Conservation (phyloP, 257 asterid genomes). For the Nicotiana sylvestris region DNA sequence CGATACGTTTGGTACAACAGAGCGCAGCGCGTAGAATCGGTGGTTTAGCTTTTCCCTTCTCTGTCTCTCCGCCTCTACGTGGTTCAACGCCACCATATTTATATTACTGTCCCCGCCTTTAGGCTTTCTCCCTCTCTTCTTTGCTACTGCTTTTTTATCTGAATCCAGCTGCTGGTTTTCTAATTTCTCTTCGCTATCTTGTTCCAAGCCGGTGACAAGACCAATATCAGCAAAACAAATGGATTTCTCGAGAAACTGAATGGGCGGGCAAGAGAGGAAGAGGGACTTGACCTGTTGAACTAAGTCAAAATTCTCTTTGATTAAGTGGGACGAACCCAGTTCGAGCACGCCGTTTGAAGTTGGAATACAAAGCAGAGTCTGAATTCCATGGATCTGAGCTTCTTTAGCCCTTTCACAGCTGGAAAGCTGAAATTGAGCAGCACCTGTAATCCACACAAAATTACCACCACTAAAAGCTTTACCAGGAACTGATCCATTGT, state of each 20-base stretch:
- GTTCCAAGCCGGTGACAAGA: conserved; percentile 11
- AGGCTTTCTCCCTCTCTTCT: conserved; percentile 69
- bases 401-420: conserved; percentile 65
- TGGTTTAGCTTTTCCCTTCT: conserved; percentile 84
- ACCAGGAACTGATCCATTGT: conserved; percentile 45
- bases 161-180: conserved; percentile 20
- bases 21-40: conserved; percentile 71
- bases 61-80: conserved; percentile 90
- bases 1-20: conserved; percentile 78
- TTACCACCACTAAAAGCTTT: conserved; percentile 56
- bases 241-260: neutral
- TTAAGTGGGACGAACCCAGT: conserved; percentile 50
- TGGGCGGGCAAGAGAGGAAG: conserved; percentile 25
- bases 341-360: conserved; percentile 55
- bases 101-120: neutral
- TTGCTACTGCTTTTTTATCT: conserved; percentile 21
- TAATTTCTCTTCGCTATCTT: neutral
- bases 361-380: conserved; percentile 66
- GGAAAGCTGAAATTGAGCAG: conserved; percentile 45
- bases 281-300: conserved; percentile 45
- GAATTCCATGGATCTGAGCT: conserved; percentile 70
- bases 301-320: conserved; percentile 46
- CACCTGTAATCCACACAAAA: conserved; percentile 61
- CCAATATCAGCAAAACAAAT: conserved; percentile 25
- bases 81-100: conserved; percentile 31